Conservation (phyloP, 1,139 yeast genomes). For the Geotrichum bryndzae region DNA sequence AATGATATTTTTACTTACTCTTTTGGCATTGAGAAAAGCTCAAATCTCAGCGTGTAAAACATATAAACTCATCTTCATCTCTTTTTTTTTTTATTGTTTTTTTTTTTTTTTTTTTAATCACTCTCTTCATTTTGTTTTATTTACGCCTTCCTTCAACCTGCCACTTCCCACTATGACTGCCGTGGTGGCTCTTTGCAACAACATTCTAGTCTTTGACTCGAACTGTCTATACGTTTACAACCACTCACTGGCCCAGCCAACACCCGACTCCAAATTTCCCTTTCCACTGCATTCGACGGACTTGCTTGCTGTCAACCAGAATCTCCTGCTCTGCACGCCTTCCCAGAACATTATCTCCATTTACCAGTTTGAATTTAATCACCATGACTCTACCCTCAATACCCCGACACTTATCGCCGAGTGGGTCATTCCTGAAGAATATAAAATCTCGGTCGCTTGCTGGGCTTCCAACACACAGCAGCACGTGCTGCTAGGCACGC, state of each 20-base stretch:
- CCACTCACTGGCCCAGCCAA: constrained; percentile 5
- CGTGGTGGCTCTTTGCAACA: constrained; percentile 5
- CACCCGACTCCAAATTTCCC: neutral
- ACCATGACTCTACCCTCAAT: neutral
- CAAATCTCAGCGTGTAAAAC: neutral
- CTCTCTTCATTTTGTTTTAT: neutral
- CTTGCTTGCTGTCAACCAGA: constrained; percentile 8
- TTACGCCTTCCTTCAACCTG: neutral
- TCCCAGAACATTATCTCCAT: constrained; percentile 6
- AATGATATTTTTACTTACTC: neutral
- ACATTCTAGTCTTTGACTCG: constrained; percentile 11
- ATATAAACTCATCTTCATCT: neutral
- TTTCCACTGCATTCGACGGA: constrained; percentile 12
- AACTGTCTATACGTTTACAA: constrained; percentile 7
- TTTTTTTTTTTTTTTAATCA: neutral
- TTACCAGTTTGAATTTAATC: constrained; percentile 7
- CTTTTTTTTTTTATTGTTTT: neutral
- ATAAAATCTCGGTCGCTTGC: constrained; percentile 15
- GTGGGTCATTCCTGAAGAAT: constrained; percentile 5
- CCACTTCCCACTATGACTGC: constrained; percentile 4
- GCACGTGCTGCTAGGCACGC: constrained; percentile 16
- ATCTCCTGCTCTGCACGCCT: constrained; percentile 14
- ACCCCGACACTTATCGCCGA: constrained; percentile 4
- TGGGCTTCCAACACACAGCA: constrained; percentile 12
- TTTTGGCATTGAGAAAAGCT: neutral